Conservation (phyloP, 805 yeast genomes). For the Yarrowia bubula region DNA sequence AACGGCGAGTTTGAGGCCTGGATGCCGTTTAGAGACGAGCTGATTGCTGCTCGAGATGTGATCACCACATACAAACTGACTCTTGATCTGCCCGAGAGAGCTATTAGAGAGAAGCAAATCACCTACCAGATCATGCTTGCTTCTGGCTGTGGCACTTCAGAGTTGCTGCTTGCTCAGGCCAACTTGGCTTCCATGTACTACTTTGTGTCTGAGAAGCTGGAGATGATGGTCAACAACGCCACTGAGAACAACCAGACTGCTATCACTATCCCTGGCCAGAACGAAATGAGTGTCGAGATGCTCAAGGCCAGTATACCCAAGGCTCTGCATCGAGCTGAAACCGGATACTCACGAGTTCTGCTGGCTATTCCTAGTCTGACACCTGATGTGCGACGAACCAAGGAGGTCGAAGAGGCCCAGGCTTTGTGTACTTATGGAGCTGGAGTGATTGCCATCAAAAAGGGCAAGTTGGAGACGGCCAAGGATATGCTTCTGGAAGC, state of each 20-base stretch:
- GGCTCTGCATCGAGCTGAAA: slow-evolving; percentile 27
- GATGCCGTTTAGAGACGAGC: slow-evolving; percentile 69
- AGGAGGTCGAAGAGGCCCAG: slow-evolving; percentile 58
- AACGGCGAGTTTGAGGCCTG: slow-evolving; percentile 27
- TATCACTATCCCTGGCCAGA: background rate
- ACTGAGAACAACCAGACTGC: background rate
- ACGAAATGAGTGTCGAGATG: background rate
- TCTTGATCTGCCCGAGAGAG: slow-evolving; percentile 62
- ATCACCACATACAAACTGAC: slow-evolving; percentile 68
- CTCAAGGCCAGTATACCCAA: background rate
- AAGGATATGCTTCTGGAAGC: slow-evolving; percentile 65
- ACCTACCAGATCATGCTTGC: slow-evolving; percentile 72
- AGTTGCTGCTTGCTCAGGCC: slow-evolving; percentile 50
- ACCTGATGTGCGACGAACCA: slow-evolving; percentile 41
- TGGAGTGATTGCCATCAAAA: slow-evolving; percentile 73
- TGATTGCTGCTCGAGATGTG: slow-evolving; percentile 72
- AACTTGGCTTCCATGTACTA: slow-evolving; percentile 69
- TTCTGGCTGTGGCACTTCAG: slow-evolving; percentile 65
- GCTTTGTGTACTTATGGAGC: slow-evolving; percentile 82
- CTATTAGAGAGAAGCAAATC: slow-evolving; percentile 58
- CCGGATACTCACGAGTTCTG: slow-evolving; percentile 46
- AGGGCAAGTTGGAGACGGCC: slow-evolving; percentile 56
- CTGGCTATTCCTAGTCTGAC: slow-evolving; percentile 45
- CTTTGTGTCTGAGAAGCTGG: slow-evolving; percentile 63
- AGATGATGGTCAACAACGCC: slow-evolving; percentile 33